Percentiles rank a stretch among this genome's conserved stretches.
Evolutionary conservation across 768 basidiomycete species (phyloP).

Genomic region (Fibroporia radiculosa): DNA sequence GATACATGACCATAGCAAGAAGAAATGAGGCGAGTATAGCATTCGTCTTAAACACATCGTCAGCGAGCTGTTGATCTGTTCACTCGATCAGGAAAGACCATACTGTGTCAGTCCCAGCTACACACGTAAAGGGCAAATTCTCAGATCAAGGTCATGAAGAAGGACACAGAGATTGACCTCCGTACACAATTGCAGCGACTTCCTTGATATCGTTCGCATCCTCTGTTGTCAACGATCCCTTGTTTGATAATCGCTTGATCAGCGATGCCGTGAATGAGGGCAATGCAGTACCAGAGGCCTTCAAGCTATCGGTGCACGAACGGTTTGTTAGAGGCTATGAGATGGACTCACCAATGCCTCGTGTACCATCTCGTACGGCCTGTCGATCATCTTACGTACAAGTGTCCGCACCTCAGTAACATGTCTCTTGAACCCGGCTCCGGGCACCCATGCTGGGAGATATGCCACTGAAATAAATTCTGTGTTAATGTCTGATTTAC

Average conservation of each 20-base stretch:
- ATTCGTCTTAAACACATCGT: neutral
- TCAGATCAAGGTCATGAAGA: neutral
- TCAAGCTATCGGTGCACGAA: neutral
- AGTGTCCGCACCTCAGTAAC: constrained; percentile 7
- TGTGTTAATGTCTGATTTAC: too few relatives aligned
- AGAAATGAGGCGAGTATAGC: constrained; percentile 20
- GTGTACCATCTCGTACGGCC: constrained; percentile 21
- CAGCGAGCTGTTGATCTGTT: neutral
- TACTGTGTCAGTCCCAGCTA: neutral
- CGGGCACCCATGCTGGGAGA: constrained; percentile 31
- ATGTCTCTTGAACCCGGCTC: constrained; percentile 23
- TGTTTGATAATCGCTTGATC: constrained; percentile 1
- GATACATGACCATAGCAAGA: constrained; percentile 32
- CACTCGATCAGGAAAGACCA: neutral
- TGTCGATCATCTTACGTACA: constrained; percentile 13
- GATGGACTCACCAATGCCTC: constrained; percentile 21
- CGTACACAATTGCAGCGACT: constrained; percentile 7
- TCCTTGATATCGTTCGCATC: neutral
- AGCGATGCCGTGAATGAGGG: constrained; percentile 5
- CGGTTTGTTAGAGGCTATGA: neutral
- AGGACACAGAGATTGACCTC: constrained; percentile 9
- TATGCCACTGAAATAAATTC: constrained; percentile 26
- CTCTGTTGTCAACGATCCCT: neutral
- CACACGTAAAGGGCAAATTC: neutral
- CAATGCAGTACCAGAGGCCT: constrained; percentile 6